Percentiles rank a stretch among this genome's conserved stretches.
These are phyloP conservation scores for Penicillium verhagenii DNA, from an alignment of 495 filamentous ascomycete genomes.

Conservation along the genomic window DNA sequence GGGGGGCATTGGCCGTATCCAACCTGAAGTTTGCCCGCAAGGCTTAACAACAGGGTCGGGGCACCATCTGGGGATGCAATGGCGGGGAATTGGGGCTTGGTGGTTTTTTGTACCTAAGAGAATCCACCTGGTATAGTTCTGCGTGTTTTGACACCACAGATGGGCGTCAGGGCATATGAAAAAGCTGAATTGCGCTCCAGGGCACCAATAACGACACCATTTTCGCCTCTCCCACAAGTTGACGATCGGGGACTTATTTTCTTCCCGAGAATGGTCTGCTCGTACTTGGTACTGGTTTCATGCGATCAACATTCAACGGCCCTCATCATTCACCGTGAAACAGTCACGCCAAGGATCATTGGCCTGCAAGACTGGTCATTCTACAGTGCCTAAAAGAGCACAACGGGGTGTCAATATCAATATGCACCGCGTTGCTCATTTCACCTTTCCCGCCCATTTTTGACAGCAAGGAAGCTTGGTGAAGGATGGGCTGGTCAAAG, in stretches of 20 bases:
- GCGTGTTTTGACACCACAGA: background rate
- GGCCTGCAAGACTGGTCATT: background rate
- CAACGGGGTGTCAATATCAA: no score
- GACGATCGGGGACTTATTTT: background rate
- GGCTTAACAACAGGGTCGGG: background rate
- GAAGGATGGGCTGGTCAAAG: no score
- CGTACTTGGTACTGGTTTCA: background rate
- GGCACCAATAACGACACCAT: background rate
- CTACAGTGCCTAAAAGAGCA: no score
- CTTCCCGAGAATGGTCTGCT: background rate
- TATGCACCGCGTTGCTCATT: no score
- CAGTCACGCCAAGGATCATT: background rate
- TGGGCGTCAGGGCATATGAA: background rate
- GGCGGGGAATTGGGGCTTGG: background rate
- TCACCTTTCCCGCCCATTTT: no score
- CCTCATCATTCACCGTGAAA: background rate
- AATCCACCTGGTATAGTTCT: background rate
- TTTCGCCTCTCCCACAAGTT: background rate
- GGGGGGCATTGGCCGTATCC: background rate
- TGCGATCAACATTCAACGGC: background rate
- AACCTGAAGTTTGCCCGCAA: background rate
- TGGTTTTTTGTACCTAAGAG: background rate
- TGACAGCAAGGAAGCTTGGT: no score
- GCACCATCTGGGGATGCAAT: background rate
- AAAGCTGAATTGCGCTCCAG: background rate